Base-by-base conservation (phyloP, 2,329 filamentous ascomycete species). In the Colletotrichum nymphaeae region DNA sequence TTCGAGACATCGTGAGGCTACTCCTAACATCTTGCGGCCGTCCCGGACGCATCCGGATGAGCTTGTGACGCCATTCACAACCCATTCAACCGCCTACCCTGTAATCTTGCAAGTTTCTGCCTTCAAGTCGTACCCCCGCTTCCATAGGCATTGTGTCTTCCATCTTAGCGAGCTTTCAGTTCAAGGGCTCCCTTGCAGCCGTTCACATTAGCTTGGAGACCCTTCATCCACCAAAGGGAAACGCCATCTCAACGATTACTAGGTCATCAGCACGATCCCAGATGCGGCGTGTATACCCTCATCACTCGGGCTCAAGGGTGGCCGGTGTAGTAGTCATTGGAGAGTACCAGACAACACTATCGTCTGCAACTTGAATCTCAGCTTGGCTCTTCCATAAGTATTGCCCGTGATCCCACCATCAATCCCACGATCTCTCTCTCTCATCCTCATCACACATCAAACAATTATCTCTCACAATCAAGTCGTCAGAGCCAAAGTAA, bases 361-460 rank as follows among this genome's bases (percentile, higher is more conserved):
- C 57, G 16, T 49, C 53, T 57, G 16, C 11, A 19, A 12, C 30
- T 53, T 19, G 5, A 28, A 12, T 16, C 3, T 2, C 9, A 7
- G 28, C 14, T 4, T 22, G 19, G 11, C 30, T 52, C 57, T 71
- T 22, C 62, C 56, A 73, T 73, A 71, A 73, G 58, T 66, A 69
- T 49, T 22, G 32, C 28, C 55, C 62, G 26, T 19, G n/a, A 16
- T 28, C 53, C 35, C 35, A n/a, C 66, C 52, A 12, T n/a, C 4
- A 16, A 11, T 62, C 14, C 9, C 26, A 6, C 19, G 28, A 2
- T n/a, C 14, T 72, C 63, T 8, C 67, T n/a, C 14, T 71, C 63
- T 6, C 67, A 32, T 56, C 66, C 72, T 56, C 63, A 64, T 49
- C 65, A n/a, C 55, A 26, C 30, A n/a, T 9, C 24, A 9, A 42